These are phyloP conservation scores for Lyophyllum semitale DNA, from an alignment of 768 basidiomycete genomes.

Conservation along the genomic window DNA sequence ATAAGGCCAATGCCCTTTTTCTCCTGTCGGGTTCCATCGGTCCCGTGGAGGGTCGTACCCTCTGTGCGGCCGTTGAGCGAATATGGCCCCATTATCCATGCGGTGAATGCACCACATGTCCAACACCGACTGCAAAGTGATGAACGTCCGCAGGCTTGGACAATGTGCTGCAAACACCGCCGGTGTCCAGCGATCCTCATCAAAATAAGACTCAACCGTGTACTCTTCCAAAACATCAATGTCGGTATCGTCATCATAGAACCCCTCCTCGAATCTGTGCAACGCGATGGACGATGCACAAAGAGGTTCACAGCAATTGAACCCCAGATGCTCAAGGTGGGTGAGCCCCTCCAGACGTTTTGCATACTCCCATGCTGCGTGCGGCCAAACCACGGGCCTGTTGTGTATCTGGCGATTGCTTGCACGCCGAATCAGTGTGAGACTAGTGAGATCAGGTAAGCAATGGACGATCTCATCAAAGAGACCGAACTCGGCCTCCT, in stretches of 20 bases:
- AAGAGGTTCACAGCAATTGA: not conserved
- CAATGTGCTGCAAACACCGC: not conserved
- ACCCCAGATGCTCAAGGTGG: not conserved
- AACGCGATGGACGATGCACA: not conserved
- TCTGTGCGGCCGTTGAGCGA: too few relatives aligned
- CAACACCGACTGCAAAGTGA: not conserved
- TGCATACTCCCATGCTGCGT: not conserved
- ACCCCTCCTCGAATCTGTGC: not conserved
- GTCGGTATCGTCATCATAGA: not conserved
- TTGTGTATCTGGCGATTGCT: not conserved
- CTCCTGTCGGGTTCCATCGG: too few relatives aligned
- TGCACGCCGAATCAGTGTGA: not conserved
- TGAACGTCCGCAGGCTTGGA: not conserved
- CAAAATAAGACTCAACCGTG: not conserved
- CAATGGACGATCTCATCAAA: not conserved
- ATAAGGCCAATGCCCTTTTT: too few relatives aligned
- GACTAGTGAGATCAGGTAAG: not conserved
- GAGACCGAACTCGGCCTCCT: not conserved
- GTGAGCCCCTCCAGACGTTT: not conserved
- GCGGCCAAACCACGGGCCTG: not conserved
- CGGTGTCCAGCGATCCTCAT: not conserved
- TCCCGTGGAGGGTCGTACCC: too few relatives aligned
- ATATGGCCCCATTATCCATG: too few relatives aligned
- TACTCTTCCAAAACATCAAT: not conserved
- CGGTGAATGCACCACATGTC: not conserved